These are phyloP conservation scores for Pseudogymnoascus sp. DNA, from an alignment of 2,329 filamentous ascomycete genomes.

Conservation along the genomic window DNA sequence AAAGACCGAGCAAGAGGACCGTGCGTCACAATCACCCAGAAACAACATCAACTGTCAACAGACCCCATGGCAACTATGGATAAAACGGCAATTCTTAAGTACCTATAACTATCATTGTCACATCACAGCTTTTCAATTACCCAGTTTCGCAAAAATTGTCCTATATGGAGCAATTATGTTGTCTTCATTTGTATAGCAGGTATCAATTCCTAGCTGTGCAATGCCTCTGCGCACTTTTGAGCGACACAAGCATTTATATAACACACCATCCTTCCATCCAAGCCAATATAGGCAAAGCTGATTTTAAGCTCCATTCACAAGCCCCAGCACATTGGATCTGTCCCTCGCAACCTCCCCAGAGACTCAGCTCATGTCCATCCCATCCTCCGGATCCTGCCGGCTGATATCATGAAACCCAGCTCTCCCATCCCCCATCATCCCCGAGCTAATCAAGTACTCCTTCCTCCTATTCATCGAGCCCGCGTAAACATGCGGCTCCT, in stretches of 20 bases:
- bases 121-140: background rate
- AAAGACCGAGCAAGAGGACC: background rate
- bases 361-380: slow-evolving; percentile 8
- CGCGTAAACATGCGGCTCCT: background rate
- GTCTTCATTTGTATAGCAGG: background rate
- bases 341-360: background rate
- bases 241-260: background rate
- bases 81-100: background rate
- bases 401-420: background rate
- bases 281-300: background rate
- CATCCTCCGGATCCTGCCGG: slow-evolving; percentile 9
- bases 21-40: background rate
- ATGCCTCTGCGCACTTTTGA: background rate
- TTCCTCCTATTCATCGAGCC: background rate
- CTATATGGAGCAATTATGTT: background rate
- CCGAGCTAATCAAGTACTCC: background rate
- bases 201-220: background rate
- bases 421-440: background rate
- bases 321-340: background rate
- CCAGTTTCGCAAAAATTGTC: background rate
- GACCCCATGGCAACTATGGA: background rate
- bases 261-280: background rate
- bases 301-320: background rate
- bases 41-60: background rate
- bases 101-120: background rate